Evolutionary conservation across 768 basidiomycete species (phyloP), one percentile per base, ranked within the genome.

Genomic region (Ramaria sp.): DNA sequence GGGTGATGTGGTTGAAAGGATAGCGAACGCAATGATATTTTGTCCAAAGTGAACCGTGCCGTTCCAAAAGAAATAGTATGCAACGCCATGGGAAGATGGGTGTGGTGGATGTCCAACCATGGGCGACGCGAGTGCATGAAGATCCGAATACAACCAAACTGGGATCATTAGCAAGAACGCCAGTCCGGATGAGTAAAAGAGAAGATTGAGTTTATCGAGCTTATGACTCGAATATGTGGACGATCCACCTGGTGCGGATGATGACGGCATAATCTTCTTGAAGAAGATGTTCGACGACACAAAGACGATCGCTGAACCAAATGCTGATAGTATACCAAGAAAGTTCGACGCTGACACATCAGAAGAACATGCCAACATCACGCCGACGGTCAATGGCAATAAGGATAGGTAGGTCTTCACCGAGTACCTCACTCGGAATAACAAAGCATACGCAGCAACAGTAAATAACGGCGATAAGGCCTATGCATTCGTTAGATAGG

Each of bases 221-320:
- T 91, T 92, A 67, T 87, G 86, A 3, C 79, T 70, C 1, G 75
- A 70, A 58, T 65, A 65, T 37, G 59, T 62, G 52, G 52, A 41
- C 33, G 65, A 37, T 24, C 55, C 58, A 33, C 72, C 71, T 20
- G 74, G 72, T 4, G 71, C 65, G 49, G 79, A 76, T 46, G 66
- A 63, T 22, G 74, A 69, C 1, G 96, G 96, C 80, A 99, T 86
- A 61, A 98, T 84, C 75, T 95, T 98, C 73, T 99, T 99, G 80
- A 95, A 97, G 70, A 94, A 96, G 64, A 99, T 98, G 71, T 99
- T 99, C 61, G 92, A 94, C 63, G 87, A 88, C 60, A 99, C 96
- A 68, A 99, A 98, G 62, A 99, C 84, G 58, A 99, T 72, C 31
- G 96, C 96, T 11, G 93, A 96, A 15, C 95, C 95, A 66, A 99